Conservation (phyloP, 139 green algal species). For the Micractinium conductrix region DNA sequence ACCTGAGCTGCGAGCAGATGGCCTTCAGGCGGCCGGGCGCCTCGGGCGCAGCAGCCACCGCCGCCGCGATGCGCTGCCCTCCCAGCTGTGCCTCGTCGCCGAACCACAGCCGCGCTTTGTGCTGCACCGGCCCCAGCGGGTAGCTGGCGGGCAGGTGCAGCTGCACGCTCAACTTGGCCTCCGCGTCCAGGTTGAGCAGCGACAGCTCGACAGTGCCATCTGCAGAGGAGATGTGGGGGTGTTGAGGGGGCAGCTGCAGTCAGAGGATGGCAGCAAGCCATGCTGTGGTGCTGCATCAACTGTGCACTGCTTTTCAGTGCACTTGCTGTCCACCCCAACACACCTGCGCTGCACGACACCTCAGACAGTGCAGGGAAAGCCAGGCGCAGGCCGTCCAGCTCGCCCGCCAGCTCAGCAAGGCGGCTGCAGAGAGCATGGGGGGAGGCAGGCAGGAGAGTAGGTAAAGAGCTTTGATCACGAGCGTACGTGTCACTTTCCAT, state of each 20-base stretch:
- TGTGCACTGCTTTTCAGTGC: too few species aligned
- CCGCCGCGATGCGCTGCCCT: neutral
- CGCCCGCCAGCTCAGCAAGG: slow-evolving; percentile 30
- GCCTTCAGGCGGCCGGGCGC: slow-evolving; percentile 11
- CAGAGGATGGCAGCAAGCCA: neutral
- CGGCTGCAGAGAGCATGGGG: slow-evolving; percentile 2
- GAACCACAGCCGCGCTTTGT: slow-evolving; percentile 18
- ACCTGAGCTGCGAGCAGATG: slow-evolving; percentile 30
- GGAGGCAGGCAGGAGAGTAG: neutral
- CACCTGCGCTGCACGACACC: slow-evolving; percentile 14
- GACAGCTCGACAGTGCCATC: slow-evolving; percentile 9
- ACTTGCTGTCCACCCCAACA: too few species aligned
- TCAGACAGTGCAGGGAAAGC: slow-evolving; percentile 9
- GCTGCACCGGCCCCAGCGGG: slow-evolving; percentile 22
- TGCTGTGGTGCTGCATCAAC: too few species aligned
- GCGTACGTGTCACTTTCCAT: neutral
- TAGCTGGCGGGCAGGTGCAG: slow-evolving; percentile 27
- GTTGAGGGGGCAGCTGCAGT: neutral
- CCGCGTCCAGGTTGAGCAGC: slow-evolving; percentile 34
- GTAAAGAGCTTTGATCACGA: neutral
- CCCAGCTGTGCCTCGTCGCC: slow-evolving; percentile 12
- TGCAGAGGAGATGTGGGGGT: neutral
- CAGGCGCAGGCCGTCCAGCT: slow-evolving; percentile 41
- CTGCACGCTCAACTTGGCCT: slow-evolving; percentile 34
- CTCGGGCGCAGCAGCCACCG: neutral